Base-by-base conservation (phyloP, 805 yeast genomes). In the Novakomyces olei region DNA sequence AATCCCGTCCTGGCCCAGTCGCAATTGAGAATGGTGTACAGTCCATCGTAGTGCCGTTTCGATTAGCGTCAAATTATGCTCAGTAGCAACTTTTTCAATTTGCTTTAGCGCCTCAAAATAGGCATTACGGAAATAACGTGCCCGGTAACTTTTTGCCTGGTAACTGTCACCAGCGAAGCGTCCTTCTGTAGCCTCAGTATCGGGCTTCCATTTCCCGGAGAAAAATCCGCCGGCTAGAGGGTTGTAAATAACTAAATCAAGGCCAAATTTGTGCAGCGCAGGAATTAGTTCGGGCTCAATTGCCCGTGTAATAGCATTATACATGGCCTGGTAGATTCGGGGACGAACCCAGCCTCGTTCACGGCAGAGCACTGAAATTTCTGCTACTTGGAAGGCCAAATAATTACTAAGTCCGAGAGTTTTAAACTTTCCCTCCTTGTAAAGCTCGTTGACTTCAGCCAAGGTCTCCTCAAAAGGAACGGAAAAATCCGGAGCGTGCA, bases 161-260 rank as follows among this genome's bases (percentile, higher is more conserved):
- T 25, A 20, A 9, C 29, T 17, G 14, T 22, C 25, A 10, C 22
- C 27, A 19, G 39, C 33, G 22, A 44, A 44, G 18, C 48, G 40
- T 9, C 44, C 46, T 15, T 17, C 32, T 7, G 24, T 37, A 20
- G 37, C 36, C 19, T 33, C 34, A 14, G 16, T 27, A 19, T 40
- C 34, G 15, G 38, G 14, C 37, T 35, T 19, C 41, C 33, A 32
- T 35, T 39, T 18, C 33, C 44, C 34, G 15, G 36, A 33, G 27
- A 44, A 34, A 27, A 44, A 43, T 1, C 47, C 47, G 15, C 48
- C 48, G 2, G 45, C 48, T 6, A 42, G 39, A 7, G 48, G 47
- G 20, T 45, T 42, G 28, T 42, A 44, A 15, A 42, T 46, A 28
- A 39, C 43, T 24, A 43, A 41, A 9, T 43, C 26, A 8, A 45